Conservation (phyloP, 2,329 filamentous ascomycete species). For the Mariannaea elegans region DNA sequence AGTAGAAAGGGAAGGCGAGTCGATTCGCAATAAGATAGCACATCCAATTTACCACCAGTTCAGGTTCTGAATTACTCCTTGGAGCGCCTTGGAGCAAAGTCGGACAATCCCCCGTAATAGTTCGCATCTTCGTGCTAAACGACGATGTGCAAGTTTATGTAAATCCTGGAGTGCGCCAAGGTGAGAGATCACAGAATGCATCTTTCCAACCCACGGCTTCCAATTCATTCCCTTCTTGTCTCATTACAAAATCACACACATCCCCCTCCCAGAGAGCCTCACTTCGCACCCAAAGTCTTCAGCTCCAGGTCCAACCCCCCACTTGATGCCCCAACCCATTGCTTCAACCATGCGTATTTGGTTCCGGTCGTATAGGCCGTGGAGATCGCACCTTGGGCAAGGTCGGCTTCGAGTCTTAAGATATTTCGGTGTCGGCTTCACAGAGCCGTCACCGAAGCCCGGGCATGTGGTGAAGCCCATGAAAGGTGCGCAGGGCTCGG, state of each 20-base stretch:
- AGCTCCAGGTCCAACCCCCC: slow-evolving; percentile 56
- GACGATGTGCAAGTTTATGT: too few relatives aligned
- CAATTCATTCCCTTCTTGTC: background rate
- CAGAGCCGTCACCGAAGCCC: slow-evolving; percentile 50
- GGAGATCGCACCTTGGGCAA: slow-evolving; percentile 54
- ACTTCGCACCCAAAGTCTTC: slow-evolving; percentile 50
- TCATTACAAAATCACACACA: slow-evolving; percentile 46
- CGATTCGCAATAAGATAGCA: too few relatives aligned
- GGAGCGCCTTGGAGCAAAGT: background rate
- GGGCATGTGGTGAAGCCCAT: slow-evolving; percentile 61
- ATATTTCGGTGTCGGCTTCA: slow-evolving; percentile 48
- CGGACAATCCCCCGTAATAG: too few relatives aligned
- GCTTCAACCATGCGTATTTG: slow-evolving; percentile 54
- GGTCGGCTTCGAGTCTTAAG: slow-evolving; percentile 48
- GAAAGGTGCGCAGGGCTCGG: slow-evolving; percentile 56
- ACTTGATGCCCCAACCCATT: slow-evolving; percentile 55
- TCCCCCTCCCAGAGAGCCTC: slow-evolving; percentile 31
- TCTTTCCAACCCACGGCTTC: background rate
- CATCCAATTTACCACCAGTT: background rate
- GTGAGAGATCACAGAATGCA: too few relatives aligned
- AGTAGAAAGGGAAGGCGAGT: background rate
- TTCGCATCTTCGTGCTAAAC: too few relatives aligned
- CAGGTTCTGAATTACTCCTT: background rate
- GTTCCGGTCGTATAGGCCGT: slow-evolving; percentile 57
- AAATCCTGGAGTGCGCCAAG: too few relatives aligned